Conservation (phyloP, 2,329 filamentous ascomycete genomes). For the Aspergillus aculeatinus region DNA sequence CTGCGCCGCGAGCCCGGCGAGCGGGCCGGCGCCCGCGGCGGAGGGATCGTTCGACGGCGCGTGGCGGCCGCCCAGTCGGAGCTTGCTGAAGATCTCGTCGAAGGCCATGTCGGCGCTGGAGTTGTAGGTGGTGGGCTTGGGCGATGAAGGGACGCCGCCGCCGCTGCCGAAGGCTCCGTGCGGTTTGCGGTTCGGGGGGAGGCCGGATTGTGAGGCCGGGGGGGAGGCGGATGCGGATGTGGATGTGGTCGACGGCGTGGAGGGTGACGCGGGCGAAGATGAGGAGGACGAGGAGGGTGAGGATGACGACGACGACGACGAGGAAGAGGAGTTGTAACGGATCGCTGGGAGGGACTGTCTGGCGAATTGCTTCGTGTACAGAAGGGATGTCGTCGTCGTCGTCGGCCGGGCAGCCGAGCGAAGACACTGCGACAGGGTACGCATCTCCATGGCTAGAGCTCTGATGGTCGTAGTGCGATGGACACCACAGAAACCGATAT, state of each 20-base stretch:
- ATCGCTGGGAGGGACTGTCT: conserved; percentile 17
- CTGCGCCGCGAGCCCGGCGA: too few relatives aligned
- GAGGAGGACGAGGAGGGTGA: not conserved
- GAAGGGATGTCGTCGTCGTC: conserved; percentile 27
- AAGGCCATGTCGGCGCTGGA: conserved; percentile 19
- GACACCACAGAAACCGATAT: not conserved
- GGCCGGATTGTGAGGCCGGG: not conserved
- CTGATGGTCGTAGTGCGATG: too few relatives aligned
- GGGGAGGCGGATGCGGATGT: not conserved
- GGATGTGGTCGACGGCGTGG: too few relatives aligned
- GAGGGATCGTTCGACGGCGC: too few relatives aligned
- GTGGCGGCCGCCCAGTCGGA: conserved; percentile 25
- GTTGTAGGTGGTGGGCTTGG: conserved; percentile 4
- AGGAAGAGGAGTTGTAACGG: conserved; percentile 21
- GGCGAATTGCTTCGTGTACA: conserved; percentile 20
- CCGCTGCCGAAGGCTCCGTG: not conserved
- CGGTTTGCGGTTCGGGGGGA: not conserved
- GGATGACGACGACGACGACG: not conserved
- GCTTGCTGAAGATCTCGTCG: conserved; percentile 35
- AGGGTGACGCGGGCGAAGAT: not conserved
- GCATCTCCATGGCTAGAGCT: conserved; percentile 31
- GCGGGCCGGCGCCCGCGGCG: too few relatives aligned
- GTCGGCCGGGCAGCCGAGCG: conserved; percentile 27
- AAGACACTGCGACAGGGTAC: conserved; percentile 32
- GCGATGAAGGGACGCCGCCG: too few relatives aligned